Evolutionary conservation across 2,329 filamentous ascomycete genomes (phyloP), one percentile per base, ranked within the genome.

Genomic region (Emericellopsis atlantica): DNA sequence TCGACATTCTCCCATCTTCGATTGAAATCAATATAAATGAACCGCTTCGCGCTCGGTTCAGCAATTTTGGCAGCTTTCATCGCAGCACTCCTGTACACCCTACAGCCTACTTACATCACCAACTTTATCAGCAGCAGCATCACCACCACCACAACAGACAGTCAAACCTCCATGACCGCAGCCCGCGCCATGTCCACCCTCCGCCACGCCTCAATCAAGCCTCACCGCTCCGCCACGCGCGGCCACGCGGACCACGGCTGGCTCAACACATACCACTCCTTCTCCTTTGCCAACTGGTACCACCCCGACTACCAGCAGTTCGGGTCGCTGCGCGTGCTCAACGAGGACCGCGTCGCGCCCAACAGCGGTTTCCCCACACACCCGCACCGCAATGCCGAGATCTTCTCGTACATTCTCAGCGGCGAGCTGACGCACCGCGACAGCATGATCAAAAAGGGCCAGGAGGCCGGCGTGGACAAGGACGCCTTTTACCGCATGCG

Each of bases 341-440:
- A 94, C 54, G 87, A 95, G 65, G 87, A 94, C 58, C 81, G 85
- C 29, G 86, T 94, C 29, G 74, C 76, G 52, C 66, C 79, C 23
- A 73, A 76, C 44, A 77, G 72, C 9, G 87, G 87, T 5, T 94
- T 94, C 63, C 85, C 86, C 4, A 88, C 84, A 0, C 88, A 94
- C 56, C 79, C 79, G 22, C 88, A 94, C 60, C 75, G 81, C 47
- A 84, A 94, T 58, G 89, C 87, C 58, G 84, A 93, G 60, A 94
- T 94, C 63, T 93, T 90, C 70, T 81, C 74, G 55, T 92, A 94
- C 63, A 81, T 93, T 53, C 69, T 94, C n/a, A 76, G 70, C 37
- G 87, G 88, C 47, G 84, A 90, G 61, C 74, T 94, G 46, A 90
- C 88, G 37, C 88, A 94, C 65, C 81, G 86, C 37, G 87, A 94